These are phyloP conservation scores for Gymnopilus junonius DNA, from an alignment of 768 basidiomycete species.

Conservation along the genomic window DNA sequence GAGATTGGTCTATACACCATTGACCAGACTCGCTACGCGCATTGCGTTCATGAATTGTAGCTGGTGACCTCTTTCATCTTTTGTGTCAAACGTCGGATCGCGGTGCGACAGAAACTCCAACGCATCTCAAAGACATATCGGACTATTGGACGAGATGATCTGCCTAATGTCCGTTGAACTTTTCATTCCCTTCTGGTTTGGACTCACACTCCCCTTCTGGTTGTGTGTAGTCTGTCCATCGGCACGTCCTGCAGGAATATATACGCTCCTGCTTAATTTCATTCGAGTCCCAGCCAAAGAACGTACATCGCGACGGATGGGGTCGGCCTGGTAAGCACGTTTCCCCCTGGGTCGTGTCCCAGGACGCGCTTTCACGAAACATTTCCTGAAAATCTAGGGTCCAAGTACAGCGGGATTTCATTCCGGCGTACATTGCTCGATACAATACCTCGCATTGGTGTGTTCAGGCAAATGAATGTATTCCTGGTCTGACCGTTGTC, in stretches of 20 bases:
- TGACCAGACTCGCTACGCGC: neutral
- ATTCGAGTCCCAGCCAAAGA: constrained; percentile 72
- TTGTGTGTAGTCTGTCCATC: constrained; percentile 56
- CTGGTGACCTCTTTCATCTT: constrained; percentile 60
- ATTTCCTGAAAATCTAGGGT: constrained; percentile 42
- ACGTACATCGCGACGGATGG: constrained; percentile 74
- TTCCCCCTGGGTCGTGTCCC: neutral
- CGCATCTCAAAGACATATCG: constrained; percentile 67
- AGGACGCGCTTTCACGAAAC: neutral
- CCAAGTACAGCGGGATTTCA: constrained; percentile 59
- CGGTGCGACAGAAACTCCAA: constrained; percentile 65
- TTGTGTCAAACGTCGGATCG: constrained; percentile 71
- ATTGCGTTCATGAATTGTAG: constrained; percentile 33
- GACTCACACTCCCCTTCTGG: neutral
- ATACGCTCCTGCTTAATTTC: constrained; percentile 74
- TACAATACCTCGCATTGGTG: constrained; percentile 73
- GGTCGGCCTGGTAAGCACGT: constrained; percentile 60
- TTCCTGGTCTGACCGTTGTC: neutral
- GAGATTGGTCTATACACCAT: neutral
- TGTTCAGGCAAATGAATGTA: constrained; percentile 23
- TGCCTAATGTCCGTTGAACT: constrained; percentile 57
- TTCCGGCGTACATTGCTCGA: constrained; percentile 75
- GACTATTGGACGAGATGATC: constrained; percentile 54
- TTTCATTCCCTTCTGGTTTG: neutral
- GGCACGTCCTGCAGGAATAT: constrained; percentile 75